Evolutionary conservation across 768 basidiomycete species (phyloP), one percentile per base, ranked within the genome.

Genomic region (Floccularia luteovirens): DNA sequence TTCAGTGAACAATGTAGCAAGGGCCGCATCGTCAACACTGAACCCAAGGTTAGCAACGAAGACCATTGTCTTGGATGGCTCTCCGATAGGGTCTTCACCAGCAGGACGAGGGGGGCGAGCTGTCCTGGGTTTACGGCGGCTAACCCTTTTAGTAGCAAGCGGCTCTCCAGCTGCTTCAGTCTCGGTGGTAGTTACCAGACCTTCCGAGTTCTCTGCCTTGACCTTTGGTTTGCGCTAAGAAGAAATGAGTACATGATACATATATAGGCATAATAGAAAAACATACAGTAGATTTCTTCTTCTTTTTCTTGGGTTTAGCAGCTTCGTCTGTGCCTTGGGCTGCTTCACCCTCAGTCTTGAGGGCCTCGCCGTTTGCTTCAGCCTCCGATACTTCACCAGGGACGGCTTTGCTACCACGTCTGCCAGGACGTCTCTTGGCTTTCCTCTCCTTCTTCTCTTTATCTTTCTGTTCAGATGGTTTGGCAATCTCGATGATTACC

Each of bases 41-140:
- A 97, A 98, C 32, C 91, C 90, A 45, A 98, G 90, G 70, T 98
- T 98, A 67, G 93, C 94, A 51, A 97, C 92, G 54, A 97, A 97
- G 49, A 97, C 72, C 66, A 89, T 79, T 42, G 74, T 85, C 70
- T 84, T 84, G 58, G 89, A 91, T 22, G 83, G 89, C 59, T 90
- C 90, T 53, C 91, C 91, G 39, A 66, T 70, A 21, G 91, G 90
- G 44, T 87, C 85, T 61, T 90, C 83, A 39, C 88, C 90, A 22
- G 70, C 75, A 21, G 85, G 74, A 53, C 88, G 88, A 38, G 70
- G 62, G 41, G 72, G 56, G 40, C 79, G 83, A 39, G 73, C 72
- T 16, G 64, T 53, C 53, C 67, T 79, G 50, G 70, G 64, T 60
- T 74, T 84, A 60, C 77, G 79, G 45, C 58, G 47, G 51, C 77